Evolutionary conservation across 345 rosid genomes (phyloP).

Genomic region (Cardamine chenopodiifolia): DNA sequence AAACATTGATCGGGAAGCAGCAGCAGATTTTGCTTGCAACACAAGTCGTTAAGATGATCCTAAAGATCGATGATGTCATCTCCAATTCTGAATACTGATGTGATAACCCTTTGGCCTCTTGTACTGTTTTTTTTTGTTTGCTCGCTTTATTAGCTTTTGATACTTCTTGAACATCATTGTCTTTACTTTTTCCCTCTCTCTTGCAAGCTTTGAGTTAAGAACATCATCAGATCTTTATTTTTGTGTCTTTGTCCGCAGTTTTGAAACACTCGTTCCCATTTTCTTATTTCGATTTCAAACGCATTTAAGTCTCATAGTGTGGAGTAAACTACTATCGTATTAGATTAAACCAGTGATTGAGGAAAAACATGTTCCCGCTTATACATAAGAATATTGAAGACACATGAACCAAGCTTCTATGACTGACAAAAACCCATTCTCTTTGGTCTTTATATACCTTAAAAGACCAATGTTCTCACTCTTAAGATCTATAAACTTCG

Average conservation of each 20-base stretch:
- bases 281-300: neutral
- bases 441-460: conserved; percentile 9
- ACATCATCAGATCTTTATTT: neutral
- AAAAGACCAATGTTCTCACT: neutral
- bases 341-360: neutral
- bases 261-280: neutral
- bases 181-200: neutral
- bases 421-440: neutral
- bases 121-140: neutral
- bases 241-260: neutral
- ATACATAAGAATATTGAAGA: neutral
- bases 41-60: conserved; percentile 96
- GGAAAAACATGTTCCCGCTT: neutral
- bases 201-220: conserved; percentile 21
- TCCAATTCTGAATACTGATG: conserved; percentile 72
- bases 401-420: neutral
- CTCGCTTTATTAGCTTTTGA: conserved; percentile 14
- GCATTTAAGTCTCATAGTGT: neutral
- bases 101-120: neutral
- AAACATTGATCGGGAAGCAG: conserved; percentile 95
- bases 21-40: conserved; percentile 97
- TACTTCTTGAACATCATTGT: conserved; percentile 3
- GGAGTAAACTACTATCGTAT: neutral
- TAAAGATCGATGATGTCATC: conserved; percentile 95
- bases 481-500: neutral